phyloP scores from a whole-genome alignment of 2,329 filamentous ascomycete genomes.

The Truncatella angustata region DNA sequence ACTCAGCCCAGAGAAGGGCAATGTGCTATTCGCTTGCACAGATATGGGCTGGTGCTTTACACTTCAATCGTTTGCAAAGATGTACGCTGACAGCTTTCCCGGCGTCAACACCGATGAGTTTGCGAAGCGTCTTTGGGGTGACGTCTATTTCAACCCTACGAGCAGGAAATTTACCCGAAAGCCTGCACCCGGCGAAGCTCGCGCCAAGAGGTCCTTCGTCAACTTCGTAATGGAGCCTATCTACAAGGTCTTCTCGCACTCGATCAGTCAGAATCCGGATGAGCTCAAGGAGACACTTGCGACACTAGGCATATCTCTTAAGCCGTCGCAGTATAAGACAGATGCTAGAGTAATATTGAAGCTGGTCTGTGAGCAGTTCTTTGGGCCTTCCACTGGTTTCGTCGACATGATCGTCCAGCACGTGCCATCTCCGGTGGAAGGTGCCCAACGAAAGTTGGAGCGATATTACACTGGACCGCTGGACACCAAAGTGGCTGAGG shows the following conservation, averaged over 20 bases:
- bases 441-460: slow-evolving; percentile 73
- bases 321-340: slow-evolving; percentile 86
- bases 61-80: slow-evolving; percentile 87
- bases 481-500: slow-evolving; percentile 74
- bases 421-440: slow-evolving; percentile 80
- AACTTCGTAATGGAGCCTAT: slow-evolving; percentile 95
- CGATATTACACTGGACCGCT: slow-evolving; percentile 89
- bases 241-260: slow-evolving; percentile 96
- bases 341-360: slow-evolving; percentile 88
- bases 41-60: slow-evolving; percentile 98
- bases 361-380: slow-evolving; percentile 92
- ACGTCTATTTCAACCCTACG: slow-evolving; percentile 91
- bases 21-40: slow-evolving; percentile 94
- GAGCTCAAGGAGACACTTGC: slow-evolving; percentile 78
- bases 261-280: slow-evolving; percentile 84
- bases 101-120: slow-evolving; percentile 82
- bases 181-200: slow-evolving; percentile 64
- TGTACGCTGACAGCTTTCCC: slow-evolving; percentile 89
- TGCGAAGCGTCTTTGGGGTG: slow-evolving; percentile 84
- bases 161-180: slow-evolving; percentile 93
- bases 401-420: slow-evolving; percentile 94
- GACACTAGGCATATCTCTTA: slow-evolving; percentile 78
- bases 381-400: slow-evolving; percentile 83
- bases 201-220: slow-evolving; percentile 82
- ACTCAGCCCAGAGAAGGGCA: slow-evolving; percentile 93